Conservation (phyloP, 2,329 filamentous ascomycete species). For the Diaporthe batatas region DNA sequence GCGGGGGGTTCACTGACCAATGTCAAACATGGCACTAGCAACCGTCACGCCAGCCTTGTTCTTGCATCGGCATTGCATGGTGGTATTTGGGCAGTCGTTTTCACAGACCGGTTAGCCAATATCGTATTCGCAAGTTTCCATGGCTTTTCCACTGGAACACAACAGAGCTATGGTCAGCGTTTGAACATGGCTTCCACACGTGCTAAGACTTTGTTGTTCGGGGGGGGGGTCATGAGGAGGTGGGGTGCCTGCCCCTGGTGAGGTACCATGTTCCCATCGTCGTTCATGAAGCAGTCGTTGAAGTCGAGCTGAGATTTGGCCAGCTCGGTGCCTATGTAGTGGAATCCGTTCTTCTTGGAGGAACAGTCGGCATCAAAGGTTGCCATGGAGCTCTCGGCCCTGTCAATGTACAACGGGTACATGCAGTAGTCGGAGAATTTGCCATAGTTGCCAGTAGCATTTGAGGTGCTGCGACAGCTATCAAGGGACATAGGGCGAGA, state of each 20-base stretch:
- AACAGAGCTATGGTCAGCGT: not conserved
- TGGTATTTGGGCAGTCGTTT: not conserved
- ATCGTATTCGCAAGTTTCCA: not conserved
- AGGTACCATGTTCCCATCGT: not conserved
- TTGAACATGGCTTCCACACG: not conserved
- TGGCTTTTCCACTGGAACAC: constrained; percentile 7
- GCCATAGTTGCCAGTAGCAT: not conserved
- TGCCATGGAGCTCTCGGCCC: not conserved
- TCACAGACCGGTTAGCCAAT: not conserved
- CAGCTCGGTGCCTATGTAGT: not conserved
- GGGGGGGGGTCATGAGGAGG: too few species aligned
- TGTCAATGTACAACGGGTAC: not conserved
- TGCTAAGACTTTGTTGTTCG: not conserved
- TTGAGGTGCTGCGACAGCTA: not conserved
- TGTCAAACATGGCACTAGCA: not conserved
- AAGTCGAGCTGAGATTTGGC: constrained; percentile 20
- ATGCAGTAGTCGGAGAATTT: constrained; percentile 25
- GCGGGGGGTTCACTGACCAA: not conserved
- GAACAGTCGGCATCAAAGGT: constrained; percentile 19
- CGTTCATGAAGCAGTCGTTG: constrained; percentile 22
- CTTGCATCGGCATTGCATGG: constrained; percentile 5
- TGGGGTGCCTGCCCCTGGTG: not conserved
- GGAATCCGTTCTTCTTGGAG: not conserved
- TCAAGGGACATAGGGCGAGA: not conserved
- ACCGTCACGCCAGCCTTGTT: not conserved